Percentiles rank a stretch among this genome's conserved stretches.
phyloP scores from a whole-genome alignment of 2,329 filamentous ascomycete species.

The Simplicillium sp. region DNA sequence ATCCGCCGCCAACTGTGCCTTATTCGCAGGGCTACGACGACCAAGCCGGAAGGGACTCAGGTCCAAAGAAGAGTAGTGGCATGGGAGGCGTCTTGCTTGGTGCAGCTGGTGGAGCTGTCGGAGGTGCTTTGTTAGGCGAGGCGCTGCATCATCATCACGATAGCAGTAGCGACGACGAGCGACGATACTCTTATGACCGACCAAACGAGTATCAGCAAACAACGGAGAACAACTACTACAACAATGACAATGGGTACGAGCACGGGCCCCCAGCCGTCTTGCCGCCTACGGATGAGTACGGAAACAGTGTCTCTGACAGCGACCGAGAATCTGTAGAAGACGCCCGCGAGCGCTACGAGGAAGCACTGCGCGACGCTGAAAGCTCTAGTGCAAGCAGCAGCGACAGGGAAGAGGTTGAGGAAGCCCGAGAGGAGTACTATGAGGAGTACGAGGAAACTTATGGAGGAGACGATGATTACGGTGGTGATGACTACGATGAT shows the following conservation, averaged over 20 bases:
- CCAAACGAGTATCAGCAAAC: too few relatives aligned
- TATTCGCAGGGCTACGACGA: conserved; percentile 13
- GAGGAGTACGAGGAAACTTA: conserved; percentile 39
- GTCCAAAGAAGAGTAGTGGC: conserved; percentile 29
- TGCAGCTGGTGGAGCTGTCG: not conserved
- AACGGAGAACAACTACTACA: not conserved
- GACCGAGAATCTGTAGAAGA: conserved; percentile 32
- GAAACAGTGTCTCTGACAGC: conserved; percentile 29
- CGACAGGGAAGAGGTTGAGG: conserved; percentile 40
- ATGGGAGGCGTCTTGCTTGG: conserved; percentile 41
- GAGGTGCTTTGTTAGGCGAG: not conserved
- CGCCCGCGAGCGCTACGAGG: conserved; percentile 33
- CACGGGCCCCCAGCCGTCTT: conserved; percentile 23
- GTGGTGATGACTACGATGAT: conserved; percentile 6
- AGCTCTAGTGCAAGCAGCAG: conserved; percentile 39
- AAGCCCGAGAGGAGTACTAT: conserved; percentile 39
- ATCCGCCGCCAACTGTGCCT: too few relatives aligned
- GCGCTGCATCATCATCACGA: not conserved
- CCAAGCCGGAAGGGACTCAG: not conserved
- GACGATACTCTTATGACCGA: not conserved
- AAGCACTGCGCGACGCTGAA: conserved; percentile 26
- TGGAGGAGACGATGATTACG: conserved; percentile 14
- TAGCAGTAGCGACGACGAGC: not conserved
- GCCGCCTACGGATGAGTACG: conserved; percentile 28
- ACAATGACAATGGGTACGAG: conserved; percentile 5